Percentiles rank a stretch among this genome's conserved stretches.
phyloP scores from a whole-genome alignment of 441 rosid species.

The Brassica hybrid region DNA sequence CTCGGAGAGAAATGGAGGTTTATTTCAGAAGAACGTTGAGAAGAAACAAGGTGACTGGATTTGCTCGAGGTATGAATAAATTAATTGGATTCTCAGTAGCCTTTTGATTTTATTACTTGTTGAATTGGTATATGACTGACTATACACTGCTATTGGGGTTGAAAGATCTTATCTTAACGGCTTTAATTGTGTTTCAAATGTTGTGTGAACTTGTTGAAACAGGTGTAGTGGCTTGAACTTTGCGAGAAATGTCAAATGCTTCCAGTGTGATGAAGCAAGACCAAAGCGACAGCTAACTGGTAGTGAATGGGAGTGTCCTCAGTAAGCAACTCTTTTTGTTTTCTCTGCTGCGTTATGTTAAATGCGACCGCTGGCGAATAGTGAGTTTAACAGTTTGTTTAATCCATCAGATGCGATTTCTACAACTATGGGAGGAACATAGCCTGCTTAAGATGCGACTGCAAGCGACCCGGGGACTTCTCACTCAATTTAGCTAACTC shows the following conservation, averaged over 20 bases:
- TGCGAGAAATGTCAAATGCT: conserved; percentile 84
- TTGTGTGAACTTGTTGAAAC: conserved; percentile 43
- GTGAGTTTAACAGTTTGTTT: conserved; percentile 23
- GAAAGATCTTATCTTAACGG: too few relatives aligned
- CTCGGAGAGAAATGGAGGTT: conserved; percentile 49
- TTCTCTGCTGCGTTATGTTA: conserved; percentile 6
- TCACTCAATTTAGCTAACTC: conserved; percentile 37
- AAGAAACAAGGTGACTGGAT: conserved; percentile 96
- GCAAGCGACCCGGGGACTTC: conserved; percentile 63
- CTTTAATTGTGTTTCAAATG: not conserved
- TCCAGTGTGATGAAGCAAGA: conserved; percentile 82
- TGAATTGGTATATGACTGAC: not conserved
- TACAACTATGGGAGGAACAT: conserved; percentile 73
- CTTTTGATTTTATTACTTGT: not conserved
- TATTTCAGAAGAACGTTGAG: conserved; percentile 57
- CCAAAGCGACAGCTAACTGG: conserved; percentile 86
- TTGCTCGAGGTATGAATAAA: conserved; percentile 63
- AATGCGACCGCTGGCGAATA: not conserved
- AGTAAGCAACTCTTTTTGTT: conserved; percentile 58
- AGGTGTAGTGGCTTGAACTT: conserved; percentile 69
- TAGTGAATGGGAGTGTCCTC: conserved; percentile 97
- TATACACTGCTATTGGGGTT: not conserved
- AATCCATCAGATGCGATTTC: conserved; percentile 72
- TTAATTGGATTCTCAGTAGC: not conserved
- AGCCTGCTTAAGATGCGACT: conserved; percentile 95